These are phyloP conservation scores for Cladobotryum mycophilum DNA, from an alignment of 2,329 filamentous ascomycete genomes.

Conservation along the genomic window DNA sequence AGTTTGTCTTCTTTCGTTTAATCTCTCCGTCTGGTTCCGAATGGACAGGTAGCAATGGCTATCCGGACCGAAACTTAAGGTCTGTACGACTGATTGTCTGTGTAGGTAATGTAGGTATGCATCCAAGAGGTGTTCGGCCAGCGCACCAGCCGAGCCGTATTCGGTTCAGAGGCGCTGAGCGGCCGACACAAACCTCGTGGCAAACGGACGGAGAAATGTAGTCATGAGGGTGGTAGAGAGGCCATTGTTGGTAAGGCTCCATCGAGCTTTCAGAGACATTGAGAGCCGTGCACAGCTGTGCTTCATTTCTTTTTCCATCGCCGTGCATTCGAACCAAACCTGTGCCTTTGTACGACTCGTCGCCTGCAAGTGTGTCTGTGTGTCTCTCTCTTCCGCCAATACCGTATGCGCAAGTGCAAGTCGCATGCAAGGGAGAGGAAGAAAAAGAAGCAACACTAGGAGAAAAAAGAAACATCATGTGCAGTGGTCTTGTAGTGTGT, in stretches of 20 bases:
- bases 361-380: conserved; percentile 1
- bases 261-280: background rate
- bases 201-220: background rate
- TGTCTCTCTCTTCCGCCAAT: background rate
- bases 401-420: conserved; percentile 7
- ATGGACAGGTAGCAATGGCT: too few species aligned
- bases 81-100: too few species aligned
- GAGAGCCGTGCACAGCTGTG: background rate
- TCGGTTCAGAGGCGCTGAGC: background rate
- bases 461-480: conserved; percentile 11
- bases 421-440: background rate
- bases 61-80: too few species aligned
- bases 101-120: too few species aligned
- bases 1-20: background rate
- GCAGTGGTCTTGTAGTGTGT: background rate
- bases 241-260: background rate
- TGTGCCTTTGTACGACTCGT: background rate
- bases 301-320: background rate
- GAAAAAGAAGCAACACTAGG: conserved; percentile 6
- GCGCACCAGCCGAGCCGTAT: background rate
- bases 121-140: background rate
- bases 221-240: background rate
- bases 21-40: background rate
- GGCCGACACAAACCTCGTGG: background rate
- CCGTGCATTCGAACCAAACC: background rate